These are phyloP conservation scores for Triadica sebifera DNA, from an alignment of 345 rosid species.

Conservation along the genomic window DNA sequence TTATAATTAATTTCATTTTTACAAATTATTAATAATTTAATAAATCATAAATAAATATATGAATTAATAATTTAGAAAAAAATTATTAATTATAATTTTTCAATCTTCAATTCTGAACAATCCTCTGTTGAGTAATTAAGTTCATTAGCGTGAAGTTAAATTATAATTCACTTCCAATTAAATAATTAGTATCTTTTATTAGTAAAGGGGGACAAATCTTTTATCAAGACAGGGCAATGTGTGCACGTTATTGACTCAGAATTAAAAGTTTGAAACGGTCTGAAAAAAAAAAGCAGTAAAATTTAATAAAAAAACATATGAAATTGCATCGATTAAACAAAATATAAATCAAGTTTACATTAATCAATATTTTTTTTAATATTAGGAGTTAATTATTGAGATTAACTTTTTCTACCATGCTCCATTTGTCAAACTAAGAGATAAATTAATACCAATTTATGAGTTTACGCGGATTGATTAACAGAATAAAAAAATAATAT, in stretches of 20 bases:
- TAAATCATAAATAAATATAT: too few relatives aligned
- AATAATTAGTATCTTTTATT: too few relatives aligned
- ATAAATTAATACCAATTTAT: background rate
- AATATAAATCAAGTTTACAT: background rate
- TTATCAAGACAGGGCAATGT: too few relatives aligned
- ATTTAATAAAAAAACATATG: background rate
- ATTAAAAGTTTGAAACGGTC: background rate
- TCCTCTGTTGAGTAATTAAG: too few relatives aligned
- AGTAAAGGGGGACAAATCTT: too few relatives aligned
- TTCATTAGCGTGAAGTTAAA: too few relatives aligned
- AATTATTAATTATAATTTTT: too few relatives aligned
- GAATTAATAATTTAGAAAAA: too few relatives aligned
- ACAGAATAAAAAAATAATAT: background rate
- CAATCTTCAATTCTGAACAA: too few relatives aligned
- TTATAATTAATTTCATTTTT: too few relatives aligned
- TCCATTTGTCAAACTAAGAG: background rate
- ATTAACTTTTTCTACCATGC: background rate
- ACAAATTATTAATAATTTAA: too few relatives aligned
- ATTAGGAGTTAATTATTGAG: background rate
- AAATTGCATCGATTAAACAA: background rate
- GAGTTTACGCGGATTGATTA: conserved; percentile 9
- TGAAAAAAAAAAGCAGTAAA: background rate
- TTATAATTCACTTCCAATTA: too few relatives aligned
- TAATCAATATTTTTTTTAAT: background rate
- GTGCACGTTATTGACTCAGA: conserved; percentile 1